phyloP scores from a whole-genome alignment of 2,329 filamentous ascomycete species.

The Xylaria sp. region DNA sequence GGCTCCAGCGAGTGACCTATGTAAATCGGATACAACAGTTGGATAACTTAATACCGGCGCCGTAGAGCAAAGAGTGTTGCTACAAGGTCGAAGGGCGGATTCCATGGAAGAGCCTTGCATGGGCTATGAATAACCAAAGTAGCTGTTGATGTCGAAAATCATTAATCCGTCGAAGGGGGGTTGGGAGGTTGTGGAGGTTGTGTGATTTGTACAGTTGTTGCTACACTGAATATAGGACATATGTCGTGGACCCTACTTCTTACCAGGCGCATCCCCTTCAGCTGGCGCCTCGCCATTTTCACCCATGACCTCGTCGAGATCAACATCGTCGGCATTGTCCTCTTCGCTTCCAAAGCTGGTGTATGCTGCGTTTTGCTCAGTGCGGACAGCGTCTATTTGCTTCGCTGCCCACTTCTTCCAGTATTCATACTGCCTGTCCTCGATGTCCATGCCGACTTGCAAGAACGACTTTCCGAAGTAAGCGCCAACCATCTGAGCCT shows the following conservation, averaged over 20 bases:
- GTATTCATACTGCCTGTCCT: conserved; percentile 76
- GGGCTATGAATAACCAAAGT: not conserved
- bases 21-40: conserved; percentile 29
- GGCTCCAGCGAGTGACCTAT: conserved; percentile 26
- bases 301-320: conserved; percentile 15
- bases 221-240: conserved; percentile 27
- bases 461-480: conserved; percentile 80
- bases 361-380: conserved; percentile 32
- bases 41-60: conserved; percentile 9
- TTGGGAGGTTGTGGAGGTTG: conserved; percentile 20
- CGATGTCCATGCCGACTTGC: conserved; percentile 79
- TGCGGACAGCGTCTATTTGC: conserved; percentile 29
- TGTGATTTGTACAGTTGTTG: conserved; percentile 32
- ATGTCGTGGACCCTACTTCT: not conserved
- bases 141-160: conserved; percentile 7
- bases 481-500: conserved; percentile 82
- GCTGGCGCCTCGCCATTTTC: conserved; percentile 1
- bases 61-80: conserved; percentile 12
- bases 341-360: conserved; percentile 29
- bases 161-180: conserved; percentile 5
- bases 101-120: conserved; percentile 1
- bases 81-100: conserved; percentile 4
- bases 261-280: not conserved
- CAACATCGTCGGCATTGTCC: conserved; percentile 14
- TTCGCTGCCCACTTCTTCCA: conserved; percentile 65